Evolutionary conservation across 108 stramenopile species (phyloP), one percentile per base, ranked within the genome.

Genomic region (Fragilaria crotonensis): DNA sequence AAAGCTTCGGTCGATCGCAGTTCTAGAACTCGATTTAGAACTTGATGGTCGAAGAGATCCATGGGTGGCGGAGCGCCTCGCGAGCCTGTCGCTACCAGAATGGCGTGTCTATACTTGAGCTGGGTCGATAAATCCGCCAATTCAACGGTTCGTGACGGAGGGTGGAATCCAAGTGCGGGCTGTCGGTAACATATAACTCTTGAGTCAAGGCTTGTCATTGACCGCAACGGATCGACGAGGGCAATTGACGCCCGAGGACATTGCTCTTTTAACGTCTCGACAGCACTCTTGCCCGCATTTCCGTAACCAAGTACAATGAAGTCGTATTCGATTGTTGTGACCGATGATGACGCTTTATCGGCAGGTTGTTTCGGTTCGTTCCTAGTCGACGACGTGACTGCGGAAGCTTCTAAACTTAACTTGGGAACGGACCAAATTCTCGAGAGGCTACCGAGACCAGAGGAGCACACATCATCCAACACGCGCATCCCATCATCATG

Each of bases 41-140:
- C 65, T 45, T 60, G 62, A 7, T 61, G 49, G 20, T 85, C 68
- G n/a, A 88, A 67, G 18, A 87, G 72, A 20, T 75, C 73, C 25
- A 59, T 22, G 1, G 90, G 90, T 4, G 81, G 79, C n/a, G 90
- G 90, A 32, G 87, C 83, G 19, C 84, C 90, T 23, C 83, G 75
- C 18, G 81, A 68, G 19, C 90, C 90, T 11, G 87, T 88, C 20
- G 90, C 90, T 0, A 92, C 45, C 48, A 92, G 68, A 30, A 81
- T 70, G 26, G 81, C 87, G 68, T 86, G 79, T 36, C 72, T 73
- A 59, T 86, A 92, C 21, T 67, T 48, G 0, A 89, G 57, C n/a
- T n/a, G n/a, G 4, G 7, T 2, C 7, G 28, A 20, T 25, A 31
- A 25, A 26, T 30, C 31, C 17, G 41, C n/a, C 30, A 83, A 33